phyloP scores from a whole-genome alignment of 1,284 basidiomycete species.

The Bjerkandera adusta region DNA sequence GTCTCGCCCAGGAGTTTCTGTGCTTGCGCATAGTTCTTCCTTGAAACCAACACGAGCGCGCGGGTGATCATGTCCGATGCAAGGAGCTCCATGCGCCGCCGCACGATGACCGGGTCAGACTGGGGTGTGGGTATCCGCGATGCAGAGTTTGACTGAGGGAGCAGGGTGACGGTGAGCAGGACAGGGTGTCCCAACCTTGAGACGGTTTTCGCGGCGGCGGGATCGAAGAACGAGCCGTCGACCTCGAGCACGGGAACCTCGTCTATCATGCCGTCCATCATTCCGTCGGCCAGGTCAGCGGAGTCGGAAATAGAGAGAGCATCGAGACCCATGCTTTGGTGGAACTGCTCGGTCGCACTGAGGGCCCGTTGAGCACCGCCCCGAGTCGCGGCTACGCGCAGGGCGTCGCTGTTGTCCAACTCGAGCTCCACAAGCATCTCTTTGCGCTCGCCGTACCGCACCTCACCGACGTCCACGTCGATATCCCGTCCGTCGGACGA shows the following conservation, averaged over 20 bases:
- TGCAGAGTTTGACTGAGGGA: conserved; percentile 48
- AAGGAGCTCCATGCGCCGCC: conserved; percentile 91
- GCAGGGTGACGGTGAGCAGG: conserved; percentile 83
- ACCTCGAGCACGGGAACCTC: conserved; percentile 92
- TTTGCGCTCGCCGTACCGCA: conserved; percentile 88
- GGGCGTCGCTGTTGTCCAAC: conserved; percentile 72
- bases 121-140: conserved; percentile 45
- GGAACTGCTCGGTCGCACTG: conserved; percentile 79
- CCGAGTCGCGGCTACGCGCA: conserved; percentile 29
- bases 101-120: conserved; percentile 83
- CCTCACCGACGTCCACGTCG: conserved; percentile 92
- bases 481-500: conserved; percentile 88
- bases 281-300: conserved; percentile 72
- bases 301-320: conserved; percentile 68
- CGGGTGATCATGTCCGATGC: conserved; percentile 95
- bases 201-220: conserved; percentile 75
- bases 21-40: conserved; percentile 85
- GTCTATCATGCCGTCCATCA: conserved; percentile 91
- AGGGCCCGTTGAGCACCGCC: conserved; percentile 35
- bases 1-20: conserved; percentile 88
- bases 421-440: conserved; percentile 96
- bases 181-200: conserved; percentile 86
- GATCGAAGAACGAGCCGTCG: conserved; percentile 91
- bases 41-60: conserved; percentile 83
- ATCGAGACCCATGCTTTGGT: conserved; percentile 78